These are phyloP conservation scores for Lophiotrema nucula DNA, from an alignment of 495 filamentous ascomycete species.

Conservation along the genomic window DNA sequence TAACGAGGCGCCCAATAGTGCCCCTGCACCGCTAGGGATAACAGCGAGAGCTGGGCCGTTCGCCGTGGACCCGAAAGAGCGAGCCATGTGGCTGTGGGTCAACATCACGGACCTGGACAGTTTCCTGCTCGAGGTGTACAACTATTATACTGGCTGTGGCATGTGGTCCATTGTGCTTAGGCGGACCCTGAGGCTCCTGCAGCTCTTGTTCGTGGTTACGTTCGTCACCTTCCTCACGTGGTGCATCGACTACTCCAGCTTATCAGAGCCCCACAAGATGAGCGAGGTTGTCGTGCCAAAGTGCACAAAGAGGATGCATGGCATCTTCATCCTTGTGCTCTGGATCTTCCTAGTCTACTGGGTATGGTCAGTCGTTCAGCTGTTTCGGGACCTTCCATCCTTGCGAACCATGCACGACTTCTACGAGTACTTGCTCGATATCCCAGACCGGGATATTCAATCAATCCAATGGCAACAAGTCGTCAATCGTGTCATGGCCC, in stretches of 20 bases:
- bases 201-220: conserved; percentile 73
- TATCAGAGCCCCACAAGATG: conserved; percentile 72
- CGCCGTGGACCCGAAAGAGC: conserved; percentile 64
- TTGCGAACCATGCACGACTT: conserved; percentile 83
- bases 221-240: conserved; percentile 83
- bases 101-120: conserved; percentile 90
- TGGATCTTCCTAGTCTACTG: conserved; percentile 90
- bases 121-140: conserved; percentile 87
- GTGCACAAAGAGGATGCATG: conserved; percentile 83
- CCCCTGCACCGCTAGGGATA: not conserved
- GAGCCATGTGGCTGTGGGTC: conserved; percentile 93
- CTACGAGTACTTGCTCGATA: conserved; percentile 78
- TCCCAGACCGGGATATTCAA: conserved; percentile 91
- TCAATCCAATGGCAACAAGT: conserved; percentile 95
- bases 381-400: conserved; percentile 69
- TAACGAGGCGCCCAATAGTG: conserved; percentile 38
- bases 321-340: conserved; percentile 69
- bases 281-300: conserved; percentile 74
- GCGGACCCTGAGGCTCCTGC: conserved; percentile 70
- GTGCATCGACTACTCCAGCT: conserved; percentile 77
- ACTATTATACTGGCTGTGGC: conserved; percentile 81
- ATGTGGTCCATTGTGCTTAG: conserved; percentile 85
- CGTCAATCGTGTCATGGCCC: conserved; percentile 80
- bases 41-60: conserved; percentile 7
- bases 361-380: conserved; percentile 73